Percentiles rank a stretch among this genome's conserved stretches.
phyloP scores from a whole-genome alignment of 192 early-diverging fungal genomes.

The Cetraspora pellucida region DNA sequence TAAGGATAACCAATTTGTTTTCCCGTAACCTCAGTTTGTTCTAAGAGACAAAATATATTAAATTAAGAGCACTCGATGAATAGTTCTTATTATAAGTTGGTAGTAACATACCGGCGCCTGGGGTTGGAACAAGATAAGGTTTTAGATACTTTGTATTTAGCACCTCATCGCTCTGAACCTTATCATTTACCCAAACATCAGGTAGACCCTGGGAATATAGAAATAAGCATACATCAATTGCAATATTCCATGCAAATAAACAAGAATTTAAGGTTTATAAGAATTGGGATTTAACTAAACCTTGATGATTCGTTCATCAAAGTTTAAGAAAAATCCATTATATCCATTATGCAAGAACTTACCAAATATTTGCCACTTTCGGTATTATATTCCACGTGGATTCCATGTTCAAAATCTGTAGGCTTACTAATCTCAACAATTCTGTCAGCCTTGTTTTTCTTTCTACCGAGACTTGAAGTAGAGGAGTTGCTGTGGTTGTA shows the following conservation, averaged over 20 bases:
- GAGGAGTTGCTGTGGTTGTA: conserved; percentile 8
- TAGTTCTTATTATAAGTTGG: background rate
- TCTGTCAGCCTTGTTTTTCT: conserved; percentile 43
- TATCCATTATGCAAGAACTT: background rate
- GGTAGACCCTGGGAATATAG: conserved; percentile 45
- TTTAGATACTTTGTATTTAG: conserved; percentile 57
- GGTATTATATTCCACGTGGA: conserved; percentile 58
- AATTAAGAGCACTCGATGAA: conserved; percentile 29
- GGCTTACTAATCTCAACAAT: conserved; percentile 57
- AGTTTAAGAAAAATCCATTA: background rate
- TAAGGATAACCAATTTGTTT: conserved; percentile 53
- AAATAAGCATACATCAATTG: conserved; percentile 1
- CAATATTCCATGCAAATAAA: background rate
- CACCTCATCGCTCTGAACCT: conserved; percentile 55
- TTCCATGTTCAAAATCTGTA: conserved; percentile 58
- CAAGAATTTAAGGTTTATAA: background rate
- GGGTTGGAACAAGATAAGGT: conserved; percentile 55
- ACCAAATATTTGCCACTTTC: conserved; percentile 58
- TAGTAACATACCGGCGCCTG: conserved; percentile 23
- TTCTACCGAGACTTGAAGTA: conserved; percentile 15
- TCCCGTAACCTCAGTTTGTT: conserved; percentile 23
- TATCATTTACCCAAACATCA: conserved; percentile 56
- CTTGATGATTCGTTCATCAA: background rate
- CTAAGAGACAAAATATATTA: background rate
- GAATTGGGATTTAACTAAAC: no score